phyloP scores from a whole-genome alignment of 2,329 filamentous ascomycete genomes.

The Alternaria ethzedia region DNA sequence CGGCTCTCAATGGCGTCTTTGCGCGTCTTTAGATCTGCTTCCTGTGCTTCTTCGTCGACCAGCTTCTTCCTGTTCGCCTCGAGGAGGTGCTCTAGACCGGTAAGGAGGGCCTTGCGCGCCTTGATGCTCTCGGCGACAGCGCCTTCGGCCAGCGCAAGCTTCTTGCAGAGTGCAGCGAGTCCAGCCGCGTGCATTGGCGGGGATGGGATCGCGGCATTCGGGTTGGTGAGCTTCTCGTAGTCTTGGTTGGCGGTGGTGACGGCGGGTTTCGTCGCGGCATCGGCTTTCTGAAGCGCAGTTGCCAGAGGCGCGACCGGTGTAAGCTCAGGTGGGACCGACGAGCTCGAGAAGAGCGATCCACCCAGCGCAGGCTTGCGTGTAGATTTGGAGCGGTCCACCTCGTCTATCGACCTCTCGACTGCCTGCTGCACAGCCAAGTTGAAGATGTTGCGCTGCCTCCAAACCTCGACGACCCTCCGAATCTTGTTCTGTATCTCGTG shows the following conservation, averaged over 20 bases:
- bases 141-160: slow-evolving; percentile 83
- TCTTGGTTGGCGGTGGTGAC: slow-evolving; percentile 77
- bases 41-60: slow-evolving; percentile 70
- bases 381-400: slow-evolving; percentile 63
- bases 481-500: slow-evolving; percentile 89
- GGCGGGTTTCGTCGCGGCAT: slow-evolving; percentile 69
- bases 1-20: slow-evolving; percentile 77
- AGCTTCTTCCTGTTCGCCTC: slow-evolving; percentile 74
- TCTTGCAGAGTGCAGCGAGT: slow-evolving; percentile 87
- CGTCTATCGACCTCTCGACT: slow-evolving; percentile 78
- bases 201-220: slow-evolving; percentile 71
- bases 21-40: slow-evolving; percentile 68
- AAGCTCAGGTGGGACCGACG: slow-evolving; percentile 75
- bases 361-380: slow-evolving; percentile 65
- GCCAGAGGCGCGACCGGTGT: slow-evolving; percentile 76
- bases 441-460: slow-evolving; percentile 87
- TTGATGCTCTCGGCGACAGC: slow-evolving; percentile 90
- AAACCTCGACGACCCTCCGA: slow-evolving; percentile 89
- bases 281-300: slow-evolving; percentile 74
- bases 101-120: slow-evolving; percentile 77
- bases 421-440: slow-evolving; percentile 78
- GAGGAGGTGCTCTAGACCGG: slow-evolving; percentile 81
- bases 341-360: slow-evolving; percentile 73
- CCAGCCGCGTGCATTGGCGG: slow-evolving; percentile 91
- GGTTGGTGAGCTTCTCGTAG: slow-evolving; percentile 81